Evolutionary conservation across 805 yeast genomes (phyloP), one percentile per base, ranked within the genome.

Genomic region (Suhomyces vadensis): DNA sequence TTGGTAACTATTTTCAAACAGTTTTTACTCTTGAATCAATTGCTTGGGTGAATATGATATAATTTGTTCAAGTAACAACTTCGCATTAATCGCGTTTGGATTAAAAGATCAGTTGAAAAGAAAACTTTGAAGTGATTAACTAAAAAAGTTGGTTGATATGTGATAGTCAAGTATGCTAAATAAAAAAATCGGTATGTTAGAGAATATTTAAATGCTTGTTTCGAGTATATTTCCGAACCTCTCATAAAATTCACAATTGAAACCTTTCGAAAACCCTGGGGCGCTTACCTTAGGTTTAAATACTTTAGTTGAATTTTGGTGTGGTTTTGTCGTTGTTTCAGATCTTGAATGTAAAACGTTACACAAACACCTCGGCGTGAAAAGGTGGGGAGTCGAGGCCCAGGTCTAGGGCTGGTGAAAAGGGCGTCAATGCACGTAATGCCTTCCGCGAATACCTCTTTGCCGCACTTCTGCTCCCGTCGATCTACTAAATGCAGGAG

Each of bases 291-390:
- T 35, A 25, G 26, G 40, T 43, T 40, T 35, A 39, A 36, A 39
- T 43, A 39, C 26, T 43, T 35, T n/a, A 17, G 33, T 1, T 14
- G 25, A n/a, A 41, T 31, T 26, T 14, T 24, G 19, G 33, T 23
- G 39, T 24, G 29, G 42, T 35, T 39, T 47, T 46, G 49, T 38
- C 31, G 47, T 39, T 42, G 53, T 49, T 47, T 49, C 49, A 51
- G 49, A 41, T 44, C 38, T 20, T 40, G 48, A 44, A 50, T 49
- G 45, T 51, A 43, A 51, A 51, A 51, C 55, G 41, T 35, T 19
- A 43, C 52, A 48, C 50, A 51, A 51, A 47, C 14, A 25, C 27
- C 31, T 20, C 19, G 29, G 20, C 17, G 31, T 31, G 38, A 23
- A n/a, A 21, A 25, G 25, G 40, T 25, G 13, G 17, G 20, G 21